Evolutionary conservation across 148 eudicot genomes (phyloP), one percentile per base, ranked within the genome.

Genomic region (Nyssa sinensis): DNA sequence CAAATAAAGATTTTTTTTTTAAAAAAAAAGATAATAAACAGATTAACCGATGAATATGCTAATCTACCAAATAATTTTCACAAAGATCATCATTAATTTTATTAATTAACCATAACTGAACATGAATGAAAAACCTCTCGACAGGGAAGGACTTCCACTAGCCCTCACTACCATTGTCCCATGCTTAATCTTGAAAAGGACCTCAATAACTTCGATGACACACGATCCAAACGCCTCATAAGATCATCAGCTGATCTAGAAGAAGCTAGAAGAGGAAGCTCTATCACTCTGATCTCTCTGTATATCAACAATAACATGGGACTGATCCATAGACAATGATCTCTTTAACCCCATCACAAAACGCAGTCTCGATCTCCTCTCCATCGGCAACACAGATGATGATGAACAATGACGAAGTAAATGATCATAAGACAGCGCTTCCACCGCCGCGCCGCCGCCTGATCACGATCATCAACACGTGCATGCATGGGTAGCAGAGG

Each of bases 141-240:
- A 32, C 71, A 74, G 35, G 84, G 84, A 47, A 82, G 73, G 30
- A 74, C n/a, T 62, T 51, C 66, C 62, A 17, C 59, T 70, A 7
- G 29, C 64, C 60, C 72, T 49, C 29, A 66, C 35, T 72, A 75
- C 81, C 62, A n/a, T n/a, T 21, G 27, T 16, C 67, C 78, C 61
- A 39, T 47, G 51, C 71, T 73, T 14, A 58, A 12, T 28, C 78
- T 70, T 19, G 72, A 63, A 5, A 73, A 73, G 24, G 75, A 73
- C 29, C 59, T 41, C 32, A 81, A 61, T 33, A 64, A 59, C 75
- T 71, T 74, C 0, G 79, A 61, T 35, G 79, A 79, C 67, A 67
- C 82, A 17, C 82, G 74, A 59, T 71, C 72, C 19, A 69, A 61
- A 25, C 53, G 58, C 70, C 44, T 69, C 3, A 64, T 35, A 2